phyloP scores from a whole-genome alignment of 805 yeast species.

The Tetrapisispora arboricola region DNA sequence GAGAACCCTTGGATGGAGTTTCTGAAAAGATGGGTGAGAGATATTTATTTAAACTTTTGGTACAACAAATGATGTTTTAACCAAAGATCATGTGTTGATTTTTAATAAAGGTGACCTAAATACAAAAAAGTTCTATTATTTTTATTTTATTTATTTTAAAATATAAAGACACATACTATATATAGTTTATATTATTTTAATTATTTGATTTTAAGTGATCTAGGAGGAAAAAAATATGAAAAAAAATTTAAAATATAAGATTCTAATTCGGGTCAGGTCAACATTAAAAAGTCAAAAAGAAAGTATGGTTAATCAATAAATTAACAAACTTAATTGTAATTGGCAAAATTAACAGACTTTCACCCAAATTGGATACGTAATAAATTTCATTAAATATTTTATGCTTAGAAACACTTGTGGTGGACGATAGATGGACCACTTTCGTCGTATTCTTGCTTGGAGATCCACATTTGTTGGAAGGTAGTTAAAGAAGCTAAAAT shows the following conservation, averaged over 20 bases:
- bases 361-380: background rate
- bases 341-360: background rate
- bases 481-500: constrained; percentile 96
- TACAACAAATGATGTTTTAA: no score
- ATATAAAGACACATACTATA: constrained; percentile 4
- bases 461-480: constrained; percentile 99
- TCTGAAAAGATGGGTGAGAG: no score
- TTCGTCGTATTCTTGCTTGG: constrained; percentile 99
- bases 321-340: background rate
- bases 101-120: no score
- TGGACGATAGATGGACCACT: constrained; percentile 97
- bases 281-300: background rate
- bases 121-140: background rate
- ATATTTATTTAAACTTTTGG: no score
- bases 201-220: background rate
- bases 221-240: constrained; percentile 1
- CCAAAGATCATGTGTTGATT: no score
- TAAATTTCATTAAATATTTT: background rate
- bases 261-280: background rate
- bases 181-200: constrained; percentile 4
- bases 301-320: background rate
- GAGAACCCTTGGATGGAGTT: no score
- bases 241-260: background rate
- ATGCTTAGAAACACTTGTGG: constrained; percentile 39
- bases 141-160: constrained; percentile 3